Conservation (phyloP, 2,329 filamentous ascomycete species). For the Aspergillus piperis region DNA sequence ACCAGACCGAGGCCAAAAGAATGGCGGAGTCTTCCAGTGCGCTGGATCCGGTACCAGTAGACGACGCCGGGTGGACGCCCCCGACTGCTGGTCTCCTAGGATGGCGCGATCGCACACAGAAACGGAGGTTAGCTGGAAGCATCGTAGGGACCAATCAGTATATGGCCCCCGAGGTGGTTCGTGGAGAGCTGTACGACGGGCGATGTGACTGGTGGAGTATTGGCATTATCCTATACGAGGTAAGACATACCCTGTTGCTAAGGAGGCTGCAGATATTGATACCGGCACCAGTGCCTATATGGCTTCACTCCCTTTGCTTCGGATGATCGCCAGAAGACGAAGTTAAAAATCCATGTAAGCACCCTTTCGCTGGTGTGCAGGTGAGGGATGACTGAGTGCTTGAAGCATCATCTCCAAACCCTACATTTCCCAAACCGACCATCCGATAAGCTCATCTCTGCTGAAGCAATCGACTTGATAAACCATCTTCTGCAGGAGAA, state of each 20-base stretch:
- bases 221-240: constrained; percentile 88
- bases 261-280: constrained; percentile 5
- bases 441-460: constrained; percentile 61
- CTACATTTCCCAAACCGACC: constrained; percentile 69
- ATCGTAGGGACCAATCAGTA: constrained; percentile 96
- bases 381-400: constrained; percentile 9
- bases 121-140: constrained; percentile 74
- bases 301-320: constrained; percentile 87
- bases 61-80: constrained; percentile 18
- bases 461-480: constrained; percentile 76
- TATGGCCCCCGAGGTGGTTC: constrained; percentile 94
- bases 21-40: constrained; percentile 16
- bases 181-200: constrained; percentile 80
- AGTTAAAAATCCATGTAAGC: constrained; percentile 76
- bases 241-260: constrained; percentile 28
- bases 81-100: constrained; percentile 58
- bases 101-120: constrained; percentile 70
- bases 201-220: constrained; percentile 98
- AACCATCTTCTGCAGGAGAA: constrained; percentile 71
- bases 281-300: constrained; percentile 68
- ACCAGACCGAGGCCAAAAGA: constrained; percentile 58
- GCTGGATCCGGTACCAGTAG: constrained; percentile 24
- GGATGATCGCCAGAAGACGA: constrained; percentile 79
- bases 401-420: constrained; percentile 66
- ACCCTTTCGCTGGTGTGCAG: not conserved